phyloP scores from a whole-genome alignment of 768 basidiomycete species.

The Cystobasidium tubakii region DNA sequence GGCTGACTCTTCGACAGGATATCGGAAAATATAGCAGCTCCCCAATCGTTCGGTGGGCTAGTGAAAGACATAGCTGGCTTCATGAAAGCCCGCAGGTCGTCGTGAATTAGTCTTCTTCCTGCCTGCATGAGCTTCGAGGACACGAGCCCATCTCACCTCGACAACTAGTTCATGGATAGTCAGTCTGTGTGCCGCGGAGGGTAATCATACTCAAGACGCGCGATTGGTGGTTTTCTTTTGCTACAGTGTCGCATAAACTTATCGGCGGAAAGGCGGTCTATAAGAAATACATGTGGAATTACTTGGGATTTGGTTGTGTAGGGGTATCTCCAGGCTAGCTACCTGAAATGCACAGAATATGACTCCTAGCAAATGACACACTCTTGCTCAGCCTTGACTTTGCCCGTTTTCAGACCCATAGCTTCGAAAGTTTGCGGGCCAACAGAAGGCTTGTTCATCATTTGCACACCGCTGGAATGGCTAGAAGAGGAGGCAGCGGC shows the following conservation, averaged over 20 bases:
- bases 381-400: constrained; percentile 27
- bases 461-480: constrained; percentile 21
- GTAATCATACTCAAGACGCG: too few relatives aligned
- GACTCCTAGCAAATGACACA: constrained; percentile 22
- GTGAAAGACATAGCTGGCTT: constrained; percentile 24
- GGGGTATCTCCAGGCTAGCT: too few relatives aligned
- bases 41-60: constrained; percentile 5
- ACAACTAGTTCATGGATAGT: too few relatives aligned
- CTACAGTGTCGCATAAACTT: background rate
- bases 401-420: constrained; percentile 35
- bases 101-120: background rate
- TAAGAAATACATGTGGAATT: too few relatives aligned
- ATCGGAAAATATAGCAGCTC: constrained; percentile 18
- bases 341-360: too few relatives aligned
- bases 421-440: constrained; percentile 38
- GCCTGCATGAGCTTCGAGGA: too few relatives aligned
- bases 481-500: background rate
- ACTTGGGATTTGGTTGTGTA: too few relatives aligned
- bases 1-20: background rate
- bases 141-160: too few relatives aligned
- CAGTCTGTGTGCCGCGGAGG: too few relatives aligned
- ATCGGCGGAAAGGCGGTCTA: too few relatives aligned
- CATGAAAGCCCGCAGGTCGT: constrained; percentile 7
- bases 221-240: background rate
- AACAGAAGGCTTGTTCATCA: constrained; percentile 13